These are phyloP conservation scores for Naganishia vaughanmartiniae DNA, from an alignment of 768 basidiomycete species.

Conservation along the genomic window DNA sequence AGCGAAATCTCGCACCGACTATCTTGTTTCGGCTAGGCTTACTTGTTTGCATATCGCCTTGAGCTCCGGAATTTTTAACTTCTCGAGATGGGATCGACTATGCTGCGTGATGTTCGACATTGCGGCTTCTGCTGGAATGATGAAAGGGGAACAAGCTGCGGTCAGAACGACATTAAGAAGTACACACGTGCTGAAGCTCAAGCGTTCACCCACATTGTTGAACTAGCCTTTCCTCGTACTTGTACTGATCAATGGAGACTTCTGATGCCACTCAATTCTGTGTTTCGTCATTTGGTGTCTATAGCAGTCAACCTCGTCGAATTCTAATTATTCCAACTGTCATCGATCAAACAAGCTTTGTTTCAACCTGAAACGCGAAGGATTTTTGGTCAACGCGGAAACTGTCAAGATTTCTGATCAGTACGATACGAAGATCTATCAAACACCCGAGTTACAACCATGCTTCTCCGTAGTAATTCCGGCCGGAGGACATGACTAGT, in stretches of 20 bases:
- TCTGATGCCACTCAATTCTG: too few species aligned
- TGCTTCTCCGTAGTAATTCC: too few species aligned
- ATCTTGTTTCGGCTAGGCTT: not conserved
- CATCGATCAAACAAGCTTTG: not conserved
- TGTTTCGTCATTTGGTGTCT: not conserved
- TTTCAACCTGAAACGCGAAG: slow-evolving; percentile 1
- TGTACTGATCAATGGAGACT: too few species aligned
- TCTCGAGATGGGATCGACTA: not conserved
- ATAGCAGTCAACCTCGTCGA: not conserved
- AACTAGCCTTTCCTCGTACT: too few species aligned
- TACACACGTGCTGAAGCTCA: not conserved
- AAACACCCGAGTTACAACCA: too few species aligned
- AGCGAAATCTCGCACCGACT: not conserved
- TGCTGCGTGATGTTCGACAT: not conserved
- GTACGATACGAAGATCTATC: too few species aligned
- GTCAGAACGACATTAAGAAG: not conserved
- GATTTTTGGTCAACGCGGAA: too few species aligned
- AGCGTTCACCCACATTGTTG: too few species aligned
- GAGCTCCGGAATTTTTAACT: not conserved
- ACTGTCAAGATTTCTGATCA: too few species aligned
- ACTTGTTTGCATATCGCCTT: not conserved
- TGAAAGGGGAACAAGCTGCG: not conserved
- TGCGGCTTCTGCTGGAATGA: not conserved
- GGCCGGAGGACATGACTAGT: too few species aligned
- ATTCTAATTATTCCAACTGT: not conserved